These are phyloP conservation scores for Chlamydomonas schloesseri DNA, from an alignment of 139 green algal species.

Conservation along the genomic window DNA sequence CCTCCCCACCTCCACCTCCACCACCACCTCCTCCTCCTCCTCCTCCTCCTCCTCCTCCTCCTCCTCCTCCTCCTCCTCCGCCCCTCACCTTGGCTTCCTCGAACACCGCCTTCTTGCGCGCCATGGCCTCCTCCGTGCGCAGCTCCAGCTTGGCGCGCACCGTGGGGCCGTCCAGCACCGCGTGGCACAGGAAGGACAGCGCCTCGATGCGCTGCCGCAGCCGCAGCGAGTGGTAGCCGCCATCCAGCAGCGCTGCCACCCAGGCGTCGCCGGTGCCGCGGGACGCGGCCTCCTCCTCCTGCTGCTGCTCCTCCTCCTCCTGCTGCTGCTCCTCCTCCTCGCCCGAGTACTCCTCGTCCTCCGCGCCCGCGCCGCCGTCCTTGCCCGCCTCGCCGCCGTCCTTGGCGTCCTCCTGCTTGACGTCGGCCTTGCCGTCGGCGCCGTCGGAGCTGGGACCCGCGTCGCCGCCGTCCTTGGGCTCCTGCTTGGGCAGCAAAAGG, in stretches of 20 bases:
- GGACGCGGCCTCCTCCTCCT: slow-evolving; percentile 47
- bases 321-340: neutral
- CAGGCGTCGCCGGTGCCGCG: slow-evolving; percentile 43
- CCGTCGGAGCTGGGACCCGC: neutral
- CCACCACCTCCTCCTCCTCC: too few species aligned
- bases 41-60: neutral
- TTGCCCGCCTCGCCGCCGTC: neutral
- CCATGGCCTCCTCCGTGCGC: slow-evolving; percentile 67
- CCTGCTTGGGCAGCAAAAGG: neutral
- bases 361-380: neutral
- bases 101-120: slow-evolving; percentile 64
- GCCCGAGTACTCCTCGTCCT: neutral
- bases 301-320: slow-evolving; percentile 46
- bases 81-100: slow-evolving; percentile 71
- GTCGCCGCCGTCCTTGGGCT: neutral
- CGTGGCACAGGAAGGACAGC: slow-evolving; percentile 72
- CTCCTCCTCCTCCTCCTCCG: neutral
- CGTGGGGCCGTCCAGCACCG: slow-evolving; percentile 67
- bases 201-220: slow-evolving; percentile 70
- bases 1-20: too few species aligned
- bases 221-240: slow-evolving; percentile 74
- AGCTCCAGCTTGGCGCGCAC: slow-evolving; percentile 67
- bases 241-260: slow-evolving; percentile 18
- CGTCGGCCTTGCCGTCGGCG: neutral
- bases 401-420: neutral